Evolutionary conservation across 2,329 filamentous ascomycete species (phyloP), one percentile per base, ranked within the genome.

Genomic region (Claviceps pusilla): DNA sequence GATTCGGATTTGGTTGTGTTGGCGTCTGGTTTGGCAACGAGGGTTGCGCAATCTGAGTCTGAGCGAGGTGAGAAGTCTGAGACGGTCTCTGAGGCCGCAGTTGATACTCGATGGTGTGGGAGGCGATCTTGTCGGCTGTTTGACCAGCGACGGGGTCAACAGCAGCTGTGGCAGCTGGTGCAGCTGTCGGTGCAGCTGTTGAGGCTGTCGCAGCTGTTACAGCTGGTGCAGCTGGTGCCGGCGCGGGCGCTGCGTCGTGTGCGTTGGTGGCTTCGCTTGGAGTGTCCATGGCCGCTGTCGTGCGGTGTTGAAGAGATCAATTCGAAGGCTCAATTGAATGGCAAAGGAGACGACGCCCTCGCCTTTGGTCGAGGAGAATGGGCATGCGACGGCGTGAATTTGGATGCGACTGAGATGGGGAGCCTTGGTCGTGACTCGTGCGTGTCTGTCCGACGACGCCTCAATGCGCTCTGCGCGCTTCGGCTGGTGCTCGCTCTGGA

Each of bases 21-120:
- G 56, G 43, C 28, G 50, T 50, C 29, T 58, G 50, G 14, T 47
- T 57, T 28, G 52, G 55, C 11, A 56, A 51, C 33, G 55, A 57
- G 12, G 50, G 52, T 24, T 58, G 59, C 54, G 58, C 60, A 43
- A 42, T 61, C 33, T 47, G 45, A 7, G 37, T 19, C 10, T 52
- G 49, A 35, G 12, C 7, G 33, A 19, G 35, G 11, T 51, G 51
- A 41, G 55, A 29, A 33, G 42, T 24, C 29, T 42, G 53, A 12
- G 51, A 47, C 33, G 61, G 59, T 57, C 57, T 56, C 60, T 61
- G 54, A 37, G 49, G 37, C 11, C 45, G 50, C 14, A 42, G 16
- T 35, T 55, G 37, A 41, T 50, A 47, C 50, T 56, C 52, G 28
- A 16, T 33, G 7, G 42, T 43, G 42, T 31, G 48, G 28, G 24